Evolutionary conservation across 306 rosid genomes (phyloP).

Genomic region (Fagus crenata): DNA sequence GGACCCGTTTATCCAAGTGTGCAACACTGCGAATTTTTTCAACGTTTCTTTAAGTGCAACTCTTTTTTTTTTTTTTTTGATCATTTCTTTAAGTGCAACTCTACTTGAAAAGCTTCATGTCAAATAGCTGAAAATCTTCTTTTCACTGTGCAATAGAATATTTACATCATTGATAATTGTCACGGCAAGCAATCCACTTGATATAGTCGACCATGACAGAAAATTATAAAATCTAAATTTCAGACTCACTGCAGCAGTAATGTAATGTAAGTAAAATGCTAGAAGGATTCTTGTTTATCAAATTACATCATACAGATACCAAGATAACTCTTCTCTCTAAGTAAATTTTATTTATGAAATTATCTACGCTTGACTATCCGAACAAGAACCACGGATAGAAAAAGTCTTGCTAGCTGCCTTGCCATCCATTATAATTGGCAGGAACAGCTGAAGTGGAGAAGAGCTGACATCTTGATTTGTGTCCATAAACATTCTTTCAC

Average conservation of each 20-base stretch:
- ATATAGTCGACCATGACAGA: not conserved
- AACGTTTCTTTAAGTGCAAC: no score
- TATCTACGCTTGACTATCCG: constrained; percentile 40
- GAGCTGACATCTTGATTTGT: constrained; percentile 15
- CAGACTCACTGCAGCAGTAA: not conserved
- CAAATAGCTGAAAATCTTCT: no score
- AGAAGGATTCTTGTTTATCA: not conserved
- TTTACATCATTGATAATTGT: not conserved
- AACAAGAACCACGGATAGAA: constrained; percentile 27
- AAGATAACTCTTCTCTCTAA: not conserved
- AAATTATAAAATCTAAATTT: not conserved
- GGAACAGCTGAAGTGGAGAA: constrained; percentile 16
- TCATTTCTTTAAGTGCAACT: no score
- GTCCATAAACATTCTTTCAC: not conserved
- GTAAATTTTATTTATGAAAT: not conserved
- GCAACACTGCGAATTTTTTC: no score
- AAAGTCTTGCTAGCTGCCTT: constrained; percentile 33
- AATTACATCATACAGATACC: not conserved
- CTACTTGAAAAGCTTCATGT: no score
- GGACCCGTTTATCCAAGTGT: no score
- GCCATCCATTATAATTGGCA: constrained; percentile 32
- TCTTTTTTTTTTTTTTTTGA: no score
- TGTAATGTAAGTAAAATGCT: not conserved
- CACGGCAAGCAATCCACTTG: not conserved
- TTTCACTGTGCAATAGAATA: not conserved